phyloP scores from a whole-genome alignment of 805 yeast species.

The Kregervanrija fluxuum region DNA sequence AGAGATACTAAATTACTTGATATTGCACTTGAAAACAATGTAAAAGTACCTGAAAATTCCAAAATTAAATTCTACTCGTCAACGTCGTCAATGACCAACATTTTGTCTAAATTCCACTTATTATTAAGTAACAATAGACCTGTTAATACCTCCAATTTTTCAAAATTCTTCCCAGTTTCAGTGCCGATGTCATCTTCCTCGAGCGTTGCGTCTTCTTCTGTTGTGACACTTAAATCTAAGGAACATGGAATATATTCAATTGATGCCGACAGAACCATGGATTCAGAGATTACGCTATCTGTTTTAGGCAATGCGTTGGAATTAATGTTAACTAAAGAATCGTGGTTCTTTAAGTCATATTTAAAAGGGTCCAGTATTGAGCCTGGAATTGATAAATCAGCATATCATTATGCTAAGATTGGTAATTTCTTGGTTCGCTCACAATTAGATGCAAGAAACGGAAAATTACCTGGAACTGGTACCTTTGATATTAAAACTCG shows the following conservation, averaged over 20 bases:
- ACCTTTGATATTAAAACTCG: slow-evolving; percentile 89
- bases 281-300: slow-evolving; percentile 60
- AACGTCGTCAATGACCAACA: slow-evolving; percentile 80
- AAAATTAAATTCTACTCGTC: slow-evolving; percentile 55
- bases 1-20: slow-evolving; percentile 48
- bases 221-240: slow-evolving; percentile 39
- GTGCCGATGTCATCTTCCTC: slow-evolving; percentile 36
- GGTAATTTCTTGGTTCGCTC: slow-evolving; percentile 78
- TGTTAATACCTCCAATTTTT: slow-evolving; percentile 38
- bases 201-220: slow-evolving; percentile 45
- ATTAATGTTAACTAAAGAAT: slow-evolving; percentile 57
- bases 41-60: slow-evolving; percentile 1
- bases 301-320: slow-evolving; percentile 77
- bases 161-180: slow-evolving; percentile 35
- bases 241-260: slow-evolving; percentile 43
- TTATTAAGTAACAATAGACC: slow-evolving; percentile 56
- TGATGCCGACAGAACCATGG: slow-evolving; percentile 62
- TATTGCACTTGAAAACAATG: slow-evolving; percentile 33
- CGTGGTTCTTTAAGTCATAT: slow-evolving; percentile 40
- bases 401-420: slow-evolving; percentile 65
- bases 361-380: slow-evolving; percentile 11
- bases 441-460: slow-evolving; percentile 79
- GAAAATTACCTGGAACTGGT: slow-evolving; percentile 79
- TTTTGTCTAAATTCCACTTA: slow-evolving; percentile 67
- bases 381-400: slow-evolving; percentile 8